Evolutionary conservation across 805 yeast species (phyloP), one percentile per base, ranked within the genome.

Genomic region (Myxozyma sirexii): DNA sequence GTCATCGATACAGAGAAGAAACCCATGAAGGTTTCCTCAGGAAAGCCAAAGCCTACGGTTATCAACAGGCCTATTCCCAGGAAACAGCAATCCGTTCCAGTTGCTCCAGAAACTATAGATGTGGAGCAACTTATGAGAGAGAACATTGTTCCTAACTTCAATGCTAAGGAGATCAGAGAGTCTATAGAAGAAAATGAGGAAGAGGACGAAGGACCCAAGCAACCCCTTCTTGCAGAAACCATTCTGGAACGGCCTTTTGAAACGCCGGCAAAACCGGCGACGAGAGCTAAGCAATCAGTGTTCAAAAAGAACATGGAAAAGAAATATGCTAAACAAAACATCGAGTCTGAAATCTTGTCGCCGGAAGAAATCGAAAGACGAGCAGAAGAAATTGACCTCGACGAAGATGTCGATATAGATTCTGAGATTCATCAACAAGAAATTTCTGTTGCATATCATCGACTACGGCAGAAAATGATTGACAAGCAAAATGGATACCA

Each of bases 391-490:
- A 35, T 38, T 26, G 60, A 45, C 27, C 31, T 50, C 23, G 66
- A 66, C 43, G 64, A 54, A 13, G 47, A 59, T 19, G 43, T 52
- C n/a, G 62, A 59, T n/a, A 31, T 63, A 10, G 70, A 67, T 49
- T 60, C 66, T 3, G 64, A 56, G 3, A 56, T 67, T 12, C 69
- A 66, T 41, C 57, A 37, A 5, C 61, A 57, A 72, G 64, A 66
- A 33, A 64, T 67, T 17, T 51, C 64, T 7, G 60, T 60, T 10
- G 78, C 73, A 38, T 74, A 75, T 56, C 61, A 65, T 24, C 70
- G 68, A 8, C 52, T 75, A n/a, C 67, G 75, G 47, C 67, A 62
- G 47, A 67, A 63, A 54, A 68, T 74, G 70, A 62, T 73, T 15
- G 68, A 62, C 21, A 65, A 59, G 66, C 74, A 56, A 57, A 71